phyloP scores from a whole-genome alignment of 176 grass and related monocot species.

The Oryza nivara region DNA sequence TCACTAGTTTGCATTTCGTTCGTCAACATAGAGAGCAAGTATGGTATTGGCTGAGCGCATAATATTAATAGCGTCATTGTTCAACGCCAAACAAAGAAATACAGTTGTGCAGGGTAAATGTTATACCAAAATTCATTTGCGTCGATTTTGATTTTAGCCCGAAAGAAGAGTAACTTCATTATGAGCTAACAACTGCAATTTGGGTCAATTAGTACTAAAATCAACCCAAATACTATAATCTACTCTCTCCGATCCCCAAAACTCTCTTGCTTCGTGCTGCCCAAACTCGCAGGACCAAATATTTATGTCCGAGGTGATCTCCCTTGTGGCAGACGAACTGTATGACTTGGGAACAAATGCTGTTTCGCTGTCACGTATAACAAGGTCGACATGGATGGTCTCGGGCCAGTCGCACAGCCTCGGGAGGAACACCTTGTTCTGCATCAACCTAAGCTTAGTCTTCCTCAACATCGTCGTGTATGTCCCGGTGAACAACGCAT shows the following conservation, averaged over 20 bases:
- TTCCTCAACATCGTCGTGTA: too few species aligned
- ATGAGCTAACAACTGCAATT: not conserved
- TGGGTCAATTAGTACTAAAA: not conserved
- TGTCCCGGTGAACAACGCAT: not conserved
- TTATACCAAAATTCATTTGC: not conserved
- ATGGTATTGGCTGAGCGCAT: not conserved
- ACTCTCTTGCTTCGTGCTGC: not conserved
- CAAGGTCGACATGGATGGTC: not conserved
- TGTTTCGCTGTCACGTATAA: not conserved
- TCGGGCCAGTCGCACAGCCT: not conserved
- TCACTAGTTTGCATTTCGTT: too few species aligned
- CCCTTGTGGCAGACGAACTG: too few species aligned
- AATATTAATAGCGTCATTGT: not conserved
- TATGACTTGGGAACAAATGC: not conserved
- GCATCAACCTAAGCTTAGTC: too few species aligned
- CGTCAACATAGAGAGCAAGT: not conserved
- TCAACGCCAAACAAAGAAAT: slow-evolving; percentile 1
- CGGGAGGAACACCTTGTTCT: not conserved
- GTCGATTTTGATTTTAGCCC: not conserved
- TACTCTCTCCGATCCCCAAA: not conserved
- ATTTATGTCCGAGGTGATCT: not conserved
- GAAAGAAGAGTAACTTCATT: not conserved
- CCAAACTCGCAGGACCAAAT: not conserved
- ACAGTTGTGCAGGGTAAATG: not conserved
- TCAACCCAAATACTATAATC: slow-evolving; percentile 36